These are phyloP conservation scores for Tolypocladium paradoxum DNA, from an alignment of 2,329 filamentous ascomycete genomes.

Conservation along the genomic window DNA sequence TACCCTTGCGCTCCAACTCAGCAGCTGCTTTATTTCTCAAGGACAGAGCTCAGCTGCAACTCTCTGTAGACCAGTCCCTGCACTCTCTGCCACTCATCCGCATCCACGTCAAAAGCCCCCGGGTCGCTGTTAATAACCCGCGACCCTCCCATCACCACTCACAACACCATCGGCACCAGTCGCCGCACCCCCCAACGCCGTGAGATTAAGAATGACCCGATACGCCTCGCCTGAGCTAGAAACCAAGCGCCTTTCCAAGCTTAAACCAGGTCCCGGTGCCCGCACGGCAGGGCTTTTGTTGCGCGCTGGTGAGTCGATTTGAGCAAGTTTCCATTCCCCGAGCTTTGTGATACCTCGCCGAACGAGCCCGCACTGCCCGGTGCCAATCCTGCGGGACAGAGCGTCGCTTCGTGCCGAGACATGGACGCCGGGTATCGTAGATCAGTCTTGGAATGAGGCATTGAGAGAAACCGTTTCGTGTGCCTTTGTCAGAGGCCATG, in stretches of 20 bases:
- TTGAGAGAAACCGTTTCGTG: background rate
- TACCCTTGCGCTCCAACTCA: background rate
- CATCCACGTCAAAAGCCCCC: background rate
- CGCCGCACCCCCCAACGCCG: background rate
- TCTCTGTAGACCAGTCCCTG: background rate
- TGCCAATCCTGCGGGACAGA: no score
- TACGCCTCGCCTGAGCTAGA: background rate
- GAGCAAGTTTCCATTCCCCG: constrained; percentile 1
- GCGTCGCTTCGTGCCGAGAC: background rate
- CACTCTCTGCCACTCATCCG: background rate
- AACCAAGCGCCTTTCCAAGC: background rate
- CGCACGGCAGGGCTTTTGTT: background rate
- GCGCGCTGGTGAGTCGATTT: background rate
- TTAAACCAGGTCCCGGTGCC: background rate
- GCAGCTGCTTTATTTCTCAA: background rate
- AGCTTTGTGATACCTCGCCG: background rate
- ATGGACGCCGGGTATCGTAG: background rate
- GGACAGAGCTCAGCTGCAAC: background rate
- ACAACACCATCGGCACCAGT: background rate
- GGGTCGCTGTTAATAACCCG: no score
- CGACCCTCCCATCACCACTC: background rate
- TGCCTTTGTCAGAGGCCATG: background rate
- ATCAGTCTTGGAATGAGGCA: background rate
- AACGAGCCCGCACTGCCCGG: no score
- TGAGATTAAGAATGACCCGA: background rate